These are phyloP conservation scores for Pterocarpus macrocarpus DNA, from an alignment of 306 rosid species.

Conservation along the genomic window DNA sequence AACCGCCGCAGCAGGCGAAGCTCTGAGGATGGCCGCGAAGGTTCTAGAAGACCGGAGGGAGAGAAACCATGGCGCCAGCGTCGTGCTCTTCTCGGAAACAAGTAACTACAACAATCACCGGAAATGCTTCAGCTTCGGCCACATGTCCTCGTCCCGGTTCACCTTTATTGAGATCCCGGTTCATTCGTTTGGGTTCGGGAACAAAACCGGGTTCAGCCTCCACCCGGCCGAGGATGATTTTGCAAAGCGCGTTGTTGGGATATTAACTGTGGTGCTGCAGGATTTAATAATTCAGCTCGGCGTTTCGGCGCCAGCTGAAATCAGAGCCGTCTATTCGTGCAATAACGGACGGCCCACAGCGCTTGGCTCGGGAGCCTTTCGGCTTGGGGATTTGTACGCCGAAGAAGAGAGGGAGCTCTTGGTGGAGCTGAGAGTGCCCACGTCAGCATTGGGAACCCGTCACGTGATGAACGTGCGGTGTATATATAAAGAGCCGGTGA, in stretches of 20 bases:
- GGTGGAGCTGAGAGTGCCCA: slow-evolving; percentile 61
- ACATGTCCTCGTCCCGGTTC: slow-evolving; percentile 54
- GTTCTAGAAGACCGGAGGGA: slow-evolving; percentile 72
- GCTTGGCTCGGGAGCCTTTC: slow-evolving; percentile 48
- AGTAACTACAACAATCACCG: slow-evolving; percentile 20
- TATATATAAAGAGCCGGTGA: slow-evolving; percentile 55
- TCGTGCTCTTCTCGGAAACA: slow-evolving; percentile 57
- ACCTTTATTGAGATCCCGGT: slow-evolving; percentile 66
- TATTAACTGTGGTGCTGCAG: slow-evolving; percentile 61
- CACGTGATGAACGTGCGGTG: slow-evolving; percentile 61
- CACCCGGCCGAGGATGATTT: background rate
- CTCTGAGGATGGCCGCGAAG: slow-evolving; percentile 59
- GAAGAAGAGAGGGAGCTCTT: slow-evolving; percentile 70
- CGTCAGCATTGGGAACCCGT: slow-evolving; percentile 46
- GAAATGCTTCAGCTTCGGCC: slow-evolving; percentile 5
- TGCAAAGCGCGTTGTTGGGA: slow-evolving; percentile 17
- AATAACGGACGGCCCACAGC: slow-evolving; percentile 52
- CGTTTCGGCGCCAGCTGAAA: slow-evolving; percentile 55
- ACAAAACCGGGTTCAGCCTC: background rate
- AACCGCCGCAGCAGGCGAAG: slow-evolving; percentile 48
- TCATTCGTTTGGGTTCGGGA: slow-evolving; percentile 59
- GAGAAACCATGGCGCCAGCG: slow-evolving; percentile 59
- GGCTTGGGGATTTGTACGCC: slow-evolving; percentile 71
- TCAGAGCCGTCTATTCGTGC: slow-evolving; percentile 60
- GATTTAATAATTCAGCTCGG: slow-evolving; percentile 65